phyloP scores from a whole-genome alignment of 1,139 yeast genomes.

The Chernovozyma sophiae-reginae region DNA sequence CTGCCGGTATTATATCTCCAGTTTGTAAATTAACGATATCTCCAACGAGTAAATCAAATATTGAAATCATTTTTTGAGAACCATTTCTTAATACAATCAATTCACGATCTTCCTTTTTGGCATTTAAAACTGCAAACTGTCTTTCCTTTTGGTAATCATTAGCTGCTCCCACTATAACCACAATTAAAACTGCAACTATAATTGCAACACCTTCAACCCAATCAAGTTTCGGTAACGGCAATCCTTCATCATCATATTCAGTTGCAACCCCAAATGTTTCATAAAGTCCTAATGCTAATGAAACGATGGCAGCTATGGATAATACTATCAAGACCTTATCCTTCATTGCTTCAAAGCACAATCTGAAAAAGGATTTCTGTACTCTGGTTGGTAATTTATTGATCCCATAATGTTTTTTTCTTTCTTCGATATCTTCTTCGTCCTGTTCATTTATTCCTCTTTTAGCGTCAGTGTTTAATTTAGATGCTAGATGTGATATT shows the following conservation, averaged over 20 bases:
- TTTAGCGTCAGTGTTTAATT: constrained; percentile 35
- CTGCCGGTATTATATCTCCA: constrained; percentile 93
- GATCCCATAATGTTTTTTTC: constrained; percentile 55
- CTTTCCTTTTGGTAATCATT: constrained; percentile 96
- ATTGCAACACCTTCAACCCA: constrained; percentile 99
- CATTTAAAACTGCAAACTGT: constrained; percentile 84
- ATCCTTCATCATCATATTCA: constrained; percentile 72
- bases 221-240: constrained; percentile 72
- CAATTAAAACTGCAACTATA: constrained; percentile 84
- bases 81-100: constrained; percentile 76
- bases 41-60: constrained; percentile 79
- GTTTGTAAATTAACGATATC: constrained; percentile 81
- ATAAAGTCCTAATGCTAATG: constrained; percentile 86
- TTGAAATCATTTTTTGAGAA: constrained; percentile 61
- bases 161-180: constrained; percentile 87
- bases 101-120: constrained; percentile 81
- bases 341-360: constrained; percentile 81
- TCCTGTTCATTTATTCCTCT: constrained; percentile 42
- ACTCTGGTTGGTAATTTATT: constrained; percentile 69
- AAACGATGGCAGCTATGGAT: constrained; percentile 80
- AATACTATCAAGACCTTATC: constrained; percentile 87
- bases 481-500: constrained; percentile 20
- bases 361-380: constrained; percentile 59
- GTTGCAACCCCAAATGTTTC: constrained; percentile 87
- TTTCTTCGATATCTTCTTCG: constrained; percentile 20